Percentiles rank a stretch among this genome's conserved stretches.
Conservation (phyloP, 257 asterid species). For the Solanum lycopersicoides region DNA sequence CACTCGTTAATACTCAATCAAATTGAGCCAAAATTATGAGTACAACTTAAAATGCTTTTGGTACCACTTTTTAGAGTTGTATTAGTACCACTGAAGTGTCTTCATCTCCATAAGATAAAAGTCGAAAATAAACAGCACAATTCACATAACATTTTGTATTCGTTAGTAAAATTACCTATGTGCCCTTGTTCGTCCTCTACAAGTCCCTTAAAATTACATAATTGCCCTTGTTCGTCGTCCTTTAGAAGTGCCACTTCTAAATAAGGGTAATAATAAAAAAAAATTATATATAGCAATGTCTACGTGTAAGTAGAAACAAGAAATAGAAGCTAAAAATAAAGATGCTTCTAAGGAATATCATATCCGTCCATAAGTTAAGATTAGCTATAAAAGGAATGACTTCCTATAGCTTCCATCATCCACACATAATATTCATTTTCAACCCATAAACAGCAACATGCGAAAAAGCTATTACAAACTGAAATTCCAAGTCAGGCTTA, state of each 20-base stretch:
- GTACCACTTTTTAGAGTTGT: no score
- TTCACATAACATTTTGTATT: neutral
- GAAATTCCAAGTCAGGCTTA: neutral
- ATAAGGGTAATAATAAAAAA: no score
- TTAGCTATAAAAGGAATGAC: neutral
- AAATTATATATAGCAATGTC: neutral
- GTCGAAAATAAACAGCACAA: neutral
- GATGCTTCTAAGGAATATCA: neutral
- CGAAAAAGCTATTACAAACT: neutral
- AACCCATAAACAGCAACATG: neutral
- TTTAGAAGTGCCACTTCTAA: no score
- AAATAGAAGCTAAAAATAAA: neutral
- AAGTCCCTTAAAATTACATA: neutral
- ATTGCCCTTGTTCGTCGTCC: neutral
- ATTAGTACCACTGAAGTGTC: neutral
- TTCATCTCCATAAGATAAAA: neutral
- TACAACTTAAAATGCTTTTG: no score
- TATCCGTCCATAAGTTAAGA: neutral
- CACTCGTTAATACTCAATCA: no score
- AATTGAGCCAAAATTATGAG: no score
- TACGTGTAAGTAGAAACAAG: neutral
- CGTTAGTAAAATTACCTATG: neutral
- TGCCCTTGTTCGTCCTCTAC: no score
- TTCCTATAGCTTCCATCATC: neutral
- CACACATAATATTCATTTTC: neutral